Base-by-base conservation (phyloP, 2,329 filamentous ascomycete species). In the Rhexocercosporidium sp. region DNA sequence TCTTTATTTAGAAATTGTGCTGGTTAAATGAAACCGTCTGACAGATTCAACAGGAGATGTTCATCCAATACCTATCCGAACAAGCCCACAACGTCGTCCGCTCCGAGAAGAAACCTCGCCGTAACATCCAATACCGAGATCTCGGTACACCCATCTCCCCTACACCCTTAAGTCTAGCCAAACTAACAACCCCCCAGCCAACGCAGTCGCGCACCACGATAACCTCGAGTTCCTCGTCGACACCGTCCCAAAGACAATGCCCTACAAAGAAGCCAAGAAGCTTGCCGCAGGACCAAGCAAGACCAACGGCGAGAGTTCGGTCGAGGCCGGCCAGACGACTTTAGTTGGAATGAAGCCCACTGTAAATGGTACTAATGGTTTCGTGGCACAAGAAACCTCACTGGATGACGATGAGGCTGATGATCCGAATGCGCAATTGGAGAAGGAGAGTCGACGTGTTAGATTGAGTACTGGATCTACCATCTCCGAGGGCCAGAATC, bases 71-170 rank as follows among this genome's bases (percentile, higher is more conserved):
- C 78, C 87, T 99, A 29, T 90, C 94, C 22, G 87, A 91, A 70
- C 92, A 96, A 78, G 90, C 91, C 29, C 90, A 97, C 78, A 94
- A 92, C 75, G 92, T 97, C 75, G 92, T 94, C 74, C 96, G 96
- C 77, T 87, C 94, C 0, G 96, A 98, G 80, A 88, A 91, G 74
- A 98, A 98, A 79, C 95, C 95, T 6, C 87, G 96, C 65, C 89
- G 94, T 68, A 97, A 96, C 76, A 91, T 99, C 69, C 96, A 98
- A 79, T 99, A 99, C 83, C 93, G 93, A 77, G 96, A 99, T 79
- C 86, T 99, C 49, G 91, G 92, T 94, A 82, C 66, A 18, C 25
- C 9, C 31, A 22, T 60, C 11, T 64, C 47, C 8, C 22, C 25
- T 64, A 41, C 49, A 39, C 34, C 41, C 39, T 47, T n/a, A 56